phyloP scores from a whole-genome alignment of 176 grass and related monocot genomes.

The Carex littledalei region DNA sequence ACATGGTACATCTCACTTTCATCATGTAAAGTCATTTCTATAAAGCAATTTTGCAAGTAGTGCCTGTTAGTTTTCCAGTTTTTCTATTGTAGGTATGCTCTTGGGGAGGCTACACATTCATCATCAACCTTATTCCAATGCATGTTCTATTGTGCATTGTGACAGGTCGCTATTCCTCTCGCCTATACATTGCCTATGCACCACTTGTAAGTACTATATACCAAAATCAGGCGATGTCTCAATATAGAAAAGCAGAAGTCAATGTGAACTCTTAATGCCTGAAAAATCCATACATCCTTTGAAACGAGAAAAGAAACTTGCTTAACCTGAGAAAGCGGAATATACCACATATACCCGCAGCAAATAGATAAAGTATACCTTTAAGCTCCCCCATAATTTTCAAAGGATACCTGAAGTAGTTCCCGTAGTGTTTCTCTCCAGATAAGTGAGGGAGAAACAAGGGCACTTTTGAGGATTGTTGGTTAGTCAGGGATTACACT shows the following conservation, averaged over 20 bases:
- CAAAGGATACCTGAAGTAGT: background rate
- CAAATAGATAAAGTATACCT: background rate
- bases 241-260: background rate
- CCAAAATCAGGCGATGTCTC: background rate
- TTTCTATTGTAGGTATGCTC: conserved; percentile 77
- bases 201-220: conserved; percentile 74
- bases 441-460: background rate
- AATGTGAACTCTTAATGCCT: background rate
- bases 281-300: background rate
- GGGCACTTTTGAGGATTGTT: conserved; percentile 7
- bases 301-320: background rate
- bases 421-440: background rate
- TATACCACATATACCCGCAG: background rate
- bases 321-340: background rate
- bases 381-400: background rate
- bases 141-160: conserved; percentile 96
- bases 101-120: conserved; percentile 99
- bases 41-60: conserved; percentile 30
- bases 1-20: conserved; percentile 69
- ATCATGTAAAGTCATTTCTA: conserved; percentile 5
- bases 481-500: background rate
- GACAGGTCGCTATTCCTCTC: conserved; percentile 90
- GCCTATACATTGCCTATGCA: conserved; percentile 97
- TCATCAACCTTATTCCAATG: conserved; percentile 99
- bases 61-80: background rate